Conservation (phyloP, 208 protist species). For the Strigomonas galati region DNA sequence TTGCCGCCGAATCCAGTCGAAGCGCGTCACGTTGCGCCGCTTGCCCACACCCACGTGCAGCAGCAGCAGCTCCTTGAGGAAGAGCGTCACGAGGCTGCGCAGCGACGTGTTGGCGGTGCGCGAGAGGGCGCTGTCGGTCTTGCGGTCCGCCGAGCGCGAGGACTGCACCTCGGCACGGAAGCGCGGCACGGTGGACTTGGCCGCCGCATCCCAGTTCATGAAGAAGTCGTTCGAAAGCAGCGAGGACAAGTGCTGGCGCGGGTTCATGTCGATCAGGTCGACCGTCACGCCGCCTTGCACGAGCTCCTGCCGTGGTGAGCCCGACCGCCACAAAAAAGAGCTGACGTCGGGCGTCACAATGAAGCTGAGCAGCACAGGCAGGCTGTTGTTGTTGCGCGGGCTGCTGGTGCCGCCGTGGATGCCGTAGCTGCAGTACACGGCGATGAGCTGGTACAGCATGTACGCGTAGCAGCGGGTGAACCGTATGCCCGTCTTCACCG, state of each 20-base stretch:
- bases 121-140: not conserved
- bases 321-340: not conserved
- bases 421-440: not conserved
- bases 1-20: constrained; percentile 15
- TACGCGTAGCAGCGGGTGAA: constrained; percentile 5
- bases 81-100: constrained; percentile 12
- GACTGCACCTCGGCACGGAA: constrained; percentile 10
- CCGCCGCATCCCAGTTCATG: constrained; percentile 5
- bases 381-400: not conserved
- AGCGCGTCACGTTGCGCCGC: constrained; percentile 14
- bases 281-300: not conserved
- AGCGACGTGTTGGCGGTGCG: constrained; percentile 12
- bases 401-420: too few relatives aligned
- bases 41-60: constrained; percentile 23
- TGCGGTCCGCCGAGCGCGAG: constrained; percentile 4
- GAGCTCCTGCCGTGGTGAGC: not conserved
- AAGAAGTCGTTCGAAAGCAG: constrained; percentile 19
- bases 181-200: constrained; percentile 6
- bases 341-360: not conserved
- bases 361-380: not conserved
- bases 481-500: not conserved
- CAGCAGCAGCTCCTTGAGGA: constrained; percentile 32
- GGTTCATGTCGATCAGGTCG: constrained; percentile 15
- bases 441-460: constrained; percentile 1
- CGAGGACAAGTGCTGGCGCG: constrained; percentile 20